Percentiles rank a stretch among this genome's conserved stretches.
phyloP scores from a whole-genome alignment of 805 yeast species.

The Saturnispora serradocipensis region DNA sequence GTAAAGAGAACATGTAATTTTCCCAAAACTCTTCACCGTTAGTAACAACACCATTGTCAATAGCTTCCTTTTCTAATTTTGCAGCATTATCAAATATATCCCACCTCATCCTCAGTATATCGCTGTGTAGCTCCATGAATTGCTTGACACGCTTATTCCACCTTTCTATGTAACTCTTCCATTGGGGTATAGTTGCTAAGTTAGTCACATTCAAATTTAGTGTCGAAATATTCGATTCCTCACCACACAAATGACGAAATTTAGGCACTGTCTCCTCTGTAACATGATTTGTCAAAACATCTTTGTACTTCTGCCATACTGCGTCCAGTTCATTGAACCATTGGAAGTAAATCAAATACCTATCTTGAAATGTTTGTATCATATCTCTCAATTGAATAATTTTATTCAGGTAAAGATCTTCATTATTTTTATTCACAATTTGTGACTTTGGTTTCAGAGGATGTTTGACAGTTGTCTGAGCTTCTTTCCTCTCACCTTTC shows the following conservation, averaged over 20 bases:
- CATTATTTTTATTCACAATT: background rate
- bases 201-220: background rate
- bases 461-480: background rate
- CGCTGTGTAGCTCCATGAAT: constrained; percentile 2
- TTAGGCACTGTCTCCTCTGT: background rate
- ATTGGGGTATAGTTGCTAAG: background rate
- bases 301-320: constrained; percentile 3
- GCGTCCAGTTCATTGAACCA: constrained; percentile 2
- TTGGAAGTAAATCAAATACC: constrained; percentile 2
- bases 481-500: background rate
- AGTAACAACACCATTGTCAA: background rate
- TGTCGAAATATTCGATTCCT: background rate
- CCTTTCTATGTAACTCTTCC: constrained; percentile 1
- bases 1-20: background rate
- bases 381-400: background rate
- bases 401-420: background rate
- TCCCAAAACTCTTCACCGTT: constrained; percentile 5
- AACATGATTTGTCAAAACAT: background rate
- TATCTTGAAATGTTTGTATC: background rate
- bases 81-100: constrained; percentile 1
- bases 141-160: constrained; percentile 3
- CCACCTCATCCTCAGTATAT: constrained; percentile 2
- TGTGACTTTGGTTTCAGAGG: background rate
- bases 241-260: background rate
- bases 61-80: background rate